These are phyloP conservation scores for Turritis glabra DNA, from an alignment of 345 rosid genomes.

Conservation along the genomic window DNA sequence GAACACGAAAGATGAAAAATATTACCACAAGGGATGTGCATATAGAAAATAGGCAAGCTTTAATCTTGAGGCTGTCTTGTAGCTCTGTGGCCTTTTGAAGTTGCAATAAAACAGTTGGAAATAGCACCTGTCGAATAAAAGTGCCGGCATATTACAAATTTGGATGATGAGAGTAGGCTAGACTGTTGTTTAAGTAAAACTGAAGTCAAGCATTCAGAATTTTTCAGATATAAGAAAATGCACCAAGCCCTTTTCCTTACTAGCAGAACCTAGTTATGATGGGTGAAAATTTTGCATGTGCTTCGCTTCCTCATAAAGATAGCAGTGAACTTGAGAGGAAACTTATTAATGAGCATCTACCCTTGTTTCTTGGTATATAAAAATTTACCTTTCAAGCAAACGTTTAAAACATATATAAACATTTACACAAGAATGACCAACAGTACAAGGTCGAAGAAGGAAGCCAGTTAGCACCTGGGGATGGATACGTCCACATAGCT, in stretches of 20 bases:
- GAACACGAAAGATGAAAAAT: constrained; percentile 19
- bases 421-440: constrained; percentile 4
- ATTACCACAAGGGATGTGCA: constrained; percentile 85
- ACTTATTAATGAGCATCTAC: not conserved
- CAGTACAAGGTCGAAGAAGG: constrained; percentile 17
- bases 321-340: constrained; percentile 15
- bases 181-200: not conserved
- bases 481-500: constrained; percentile 90
- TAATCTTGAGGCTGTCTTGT: constrained; percentile 59
- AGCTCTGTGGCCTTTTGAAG: constrained; percentile 50
- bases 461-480: constrained; percentile 55
- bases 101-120: constrained; percentile 55
- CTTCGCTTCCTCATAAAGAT: constrained; percentile 14
- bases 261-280: not conserved
- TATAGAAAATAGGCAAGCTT: constrained; percentile 78
- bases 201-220: constrained; percentile 2
- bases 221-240: not conserved
- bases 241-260: constrained; percentile 12
- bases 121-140: constrained; percentile 60
- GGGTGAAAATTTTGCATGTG: not conserved
- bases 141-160: constrained; percentile 12
- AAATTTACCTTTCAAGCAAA: not conserved
- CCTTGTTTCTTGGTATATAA: not conserved
- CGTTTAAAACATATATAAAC: not conserved
- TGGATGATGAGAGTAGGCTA: not conserved